Evolutionary conservation across 1,284 basidiomycete species (phyloP).

Genomic region (Malassezia sp.): DNA sequence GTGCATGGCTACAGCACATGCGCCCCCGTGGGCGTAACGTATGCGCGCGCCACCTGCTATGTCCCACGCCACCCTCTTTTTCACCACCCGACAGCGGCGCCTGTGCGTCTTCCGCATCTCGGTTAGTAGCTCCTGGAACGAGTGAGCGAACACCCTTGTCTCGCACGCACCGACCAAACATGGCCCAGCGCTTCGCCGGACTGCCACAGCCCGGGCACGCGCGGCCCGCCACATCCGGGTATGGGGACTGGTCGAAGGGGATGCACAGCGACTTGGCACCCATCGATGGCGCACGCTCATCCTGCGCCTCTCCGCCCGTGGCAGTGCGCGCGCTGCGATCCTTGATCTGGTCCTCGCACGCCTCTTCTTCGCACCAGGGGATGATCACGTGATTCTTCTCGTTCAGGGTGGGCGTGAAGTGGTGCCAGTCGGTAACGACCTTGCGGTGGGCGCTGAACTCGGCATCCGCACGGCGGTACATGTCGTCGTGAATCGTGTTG

Average conservation of each 20-base stretch:
- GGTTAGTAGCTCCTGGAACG: constrained; percentile 36
- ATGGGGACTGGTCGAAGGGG: constrained; percentile 76
- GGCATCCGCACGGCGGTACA: constrained; percentile 70
- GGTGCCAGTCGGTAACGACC: constrained; percentile 70
- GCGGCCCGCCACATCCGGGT: constrained; percentile 29
- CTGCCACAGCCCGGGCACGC: constrained; percentile 41
- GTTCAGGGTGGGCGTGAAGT: constrained; percentile 81
- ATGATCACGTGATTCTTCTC: constrained; percentile 76
- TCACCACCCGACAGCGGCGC: too few relatives aligned
- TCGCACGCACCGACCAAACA: too few relatives aligned
- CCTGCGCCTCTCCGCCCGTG: constrained; percentile 29
- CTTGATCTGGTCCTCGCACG: constrained; percentile 97
- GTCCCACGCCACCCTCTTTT: too few relatives aligned
- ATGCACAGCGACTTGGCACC: constrained; percentile 96
- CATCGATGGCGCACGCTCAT: constrained; percentile 87
- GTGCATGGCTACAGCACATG: too few relatives aligned
- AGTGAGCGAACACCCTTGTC: too few relatives aligned
- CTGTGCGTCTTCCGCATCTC: too few relatives aligned
- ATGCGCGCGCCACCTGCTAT: too few relatives aligned
- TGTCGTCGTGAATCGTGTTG: constrained; percentile 74
- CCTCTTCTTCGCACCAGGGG: constrained; percentile 91
- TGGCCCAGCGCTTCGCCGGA: constrained; percentile 44
- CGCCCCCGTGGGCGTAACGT: too few relatives aligned
- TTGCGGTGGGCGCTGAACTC: constrained; percentile 65
- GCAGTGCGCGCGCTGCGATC: constrained; percentile 63